These are phyloP conservation scores for Boletus subparvulus DNA, from an alignment of 768 basidiomycete species.

Conservation along the genomic window DNA sequence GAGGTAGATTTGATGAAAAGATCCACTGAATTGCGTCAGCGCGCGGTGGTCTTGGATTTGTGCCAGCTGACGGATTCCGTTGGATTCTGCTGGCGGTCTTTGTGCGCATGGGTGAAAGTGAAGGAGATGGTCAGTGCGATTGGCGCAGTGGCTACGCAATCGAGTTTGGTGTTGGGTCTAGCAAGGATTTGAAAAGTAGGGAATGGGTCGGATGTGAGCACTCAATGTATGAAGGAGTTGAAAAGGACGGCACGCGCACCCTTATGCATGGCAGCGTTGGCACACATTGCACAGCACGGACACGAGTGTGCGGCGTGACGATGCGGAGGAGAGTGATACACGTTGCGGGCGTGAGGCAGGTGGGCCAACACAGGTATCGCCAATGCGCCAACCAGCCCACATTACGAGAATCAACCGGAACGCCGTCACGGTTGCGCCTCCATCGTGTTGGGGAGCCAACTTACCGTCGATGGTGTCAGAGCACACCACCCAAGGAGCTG, in stretches of 20 bases:
- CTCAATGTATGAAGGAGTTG: conserved; percentile 11
- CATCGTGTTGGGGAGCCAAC: too few species aligned
- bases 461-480: too few species aligned
- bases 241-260: conserved; percentile 24
- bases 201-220: conserved; percentile 9
- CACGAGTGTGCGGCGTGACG: conserved; percentile 35
- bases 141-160: conserved; percentile 10
- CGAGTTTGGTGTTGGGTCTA: conserved; percentile 1
- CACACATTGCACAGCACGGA: conserved; percentile 24
- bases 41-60: conserved; percentile 32
- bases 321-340: conserved; percentile 19
- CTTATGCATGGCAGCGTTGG: conserved; percentile 26
- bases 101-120: conserved; percentile 24
- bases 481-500: background rate
- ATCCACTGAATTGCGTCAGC: conserved; percentile 64
- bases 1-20: conserved; percentile 70
- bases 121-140: conserved; percentile 9
- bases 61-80: conserved; percentile 22
- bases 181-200: conserved; percentile 3
- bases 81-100: conserved; percentile 25
- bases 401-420: background rate
- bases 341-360: conserved; percentile 27
- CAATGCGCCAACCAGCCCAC: conserved; percentile 7
- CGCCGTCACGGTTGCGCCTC: background rate
- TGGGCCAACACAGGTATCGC: conserved; percentile 3